A percentile compares a stretch with the other conserved stretches of the same genome.
Evolutionary conservation across 2,329 filamentous ascomycete species (phyloP).

Genomic region (Dactylellina parvicollis): DNA sequence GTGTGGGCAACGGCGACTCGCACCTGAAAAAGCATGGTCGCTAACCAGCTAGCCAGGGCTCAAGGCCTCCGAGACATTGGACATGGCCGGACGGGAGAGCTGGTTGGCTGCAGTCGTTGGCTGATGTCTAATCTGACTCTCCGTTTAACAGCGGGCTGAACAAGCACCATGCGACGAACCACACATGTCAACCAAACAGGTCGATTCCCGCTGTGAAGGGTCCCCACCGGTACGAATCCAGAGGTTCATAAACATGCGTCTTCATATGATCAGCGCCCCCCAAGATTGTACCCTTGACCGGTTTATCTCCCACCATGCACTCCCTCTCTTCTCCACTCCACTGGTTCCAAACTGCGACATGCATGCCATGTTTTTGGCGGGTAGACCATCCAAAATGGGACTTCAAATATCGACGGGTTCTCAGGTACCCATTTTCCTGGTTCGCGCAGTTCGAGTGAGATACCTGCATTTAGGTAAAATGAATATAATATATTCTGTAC

Average conservation of each 20-base stretch:
- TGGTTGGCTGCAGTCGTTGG: conserved; percentile 20
- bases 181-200: conserved; percentile 25
- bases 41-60: conserved; percentile 29
- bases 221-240: conserved; percentile 3
- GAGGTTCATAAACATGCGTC: background rate
- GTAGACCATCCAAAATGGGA: conserved; percentile 50
- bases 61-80: conserved; percentile 47
- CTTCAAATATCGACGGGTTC: conserved; percentile 16
- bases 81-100: conserved; percentile 17
- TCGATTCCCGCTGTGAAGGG: background rate
- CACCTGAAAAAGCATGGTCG: conserved; percentile 27
- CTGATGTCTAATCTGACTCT: conserved; percentile 28
- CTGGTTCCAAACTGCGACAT: conserved; percentile 49
- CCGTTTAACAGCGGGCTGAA: conserved; percentile 27
- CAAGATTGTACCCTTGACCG: conserved; percentile 1
- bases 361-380: conserved; percentile 44
- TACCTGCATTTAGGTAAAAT: conserved; percentile 6
- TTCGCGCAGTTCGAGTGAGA: conserved; percentile 2
- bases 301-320: conserved; percentile 20
- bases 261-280: conserved; percentile 11
- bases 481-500: conserved; percentile 5
- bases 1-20: conserved; percentile 33
- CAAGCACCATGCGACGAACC: conserved; percentile 5
- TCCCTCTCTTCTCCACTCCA: conserved; percentile 37
- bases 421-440: conserved; percentile 28